Base-by-base conservation (phyloP, 2,329 filamentous ascomycete genomes). In the Purpureocillium lavendulum region DNA sequence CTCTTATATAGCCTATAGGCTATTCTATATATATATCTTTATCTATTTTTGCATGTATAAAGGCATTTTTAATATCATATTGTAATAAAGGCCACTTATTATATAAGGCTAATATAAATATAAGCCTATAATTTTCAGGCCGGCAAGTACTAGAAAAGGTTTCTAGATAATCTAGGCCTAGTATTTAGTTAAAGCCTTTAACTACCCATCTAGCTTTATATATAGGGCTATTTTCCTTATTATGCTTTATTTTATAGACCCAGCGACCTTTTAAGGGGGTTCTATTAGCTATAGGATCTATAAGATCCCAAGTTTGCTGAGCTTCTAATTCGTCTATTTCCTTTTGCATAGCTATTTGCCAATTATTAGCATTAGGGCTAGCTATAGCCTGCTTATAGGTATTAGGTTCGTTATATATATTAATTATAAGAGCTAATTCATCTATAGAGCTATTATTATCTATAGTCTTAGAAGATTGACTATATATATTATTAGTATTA, bases 51-150 rank as follows among this genome's bases (percentile, higher is more conserved):
- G 31, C 30, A 30, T 44, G 16, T 17, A 40, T 33, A 40, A 40
- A 44, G 7, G 41, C 29, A 34, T 44, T 44, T 28, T 44, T 38
- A 26, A 26, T 18, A 44, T 44, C 18, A 32, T 40, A 44, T 36
- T 44, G 14, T 15, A 32, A 18, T 30, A 40, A 34, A 32, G 16
- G 21, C 26, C 26, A 44, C 12, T 34, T 40, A 44, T 44, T 32
- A 44, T 36, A 18, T 38, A 36, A 12, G 8, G 32, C 32, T 26
- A 18, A 15, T 18, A 18, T 26, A 18, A 33, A 33, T 33, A 33
- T 33, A 16, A 40, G 30, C 32, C 33, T 40, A 38, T 32, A 38
- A 12, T 26, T 40, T 38, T 40, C 38, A 17, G 28, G 35, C 33
- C 38, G 26, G 30, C 13, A 41, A 14, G 30, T 44, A 28, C 15